A percentile compares a stretch with the other conserved stretches of the same genome.
These are phyloP conservation scores for Pseudozyma sp. DNA, from an alignment of 1,284 basidiomycete species.

Conservation along the genomic window DNA sequence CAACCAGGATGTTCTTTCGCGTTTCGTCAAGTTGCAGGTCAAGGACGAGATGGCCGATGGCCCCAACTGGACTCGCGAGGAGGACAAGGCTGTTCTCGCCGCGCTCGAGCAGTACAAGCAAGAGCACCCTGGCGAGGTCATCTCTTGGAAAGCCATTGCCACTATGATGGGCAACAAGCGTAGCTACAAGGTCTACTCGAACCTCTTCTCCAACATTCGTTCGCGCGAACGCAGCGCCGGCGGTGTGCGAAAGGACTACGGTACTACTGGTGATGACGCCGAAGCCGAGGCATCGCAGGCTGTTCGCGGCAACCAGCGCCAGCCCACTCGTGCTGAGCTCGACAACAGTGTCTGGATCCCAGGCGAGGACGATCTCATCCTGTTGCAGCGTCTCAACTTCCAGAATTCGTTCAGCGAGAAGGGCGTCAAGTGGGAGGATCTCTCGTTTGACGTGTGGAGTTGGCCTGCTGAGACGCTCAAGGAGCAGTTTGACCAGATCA, in stretches of 20 bases:
- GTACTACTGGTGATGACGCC: conserved; percentile 20
- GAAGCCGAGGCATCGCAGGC: conserved; percentile 27
- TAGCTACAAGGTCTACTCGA: conserved; percentile 53
- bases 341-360: conserved; percentile 49
- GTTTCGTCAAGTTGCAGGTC: conserved; percentile 47
- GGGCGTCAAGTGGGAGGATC: conserved; percentile 29
- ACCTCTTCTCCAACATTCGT: conserved; percentile 42
- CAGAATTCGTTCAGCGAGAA: conserved; percentile 25
- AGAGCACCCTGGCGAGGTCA: conserved; percentile 43
- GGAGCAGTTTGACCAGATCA: conserved; percentile 47
- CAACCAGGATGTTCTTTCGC: conserved; percentile 37
- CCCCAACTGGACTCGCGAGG: conserved; percentile 37
- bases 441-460: conserved; percentile 41
- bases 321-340: conserved; percentile 39
- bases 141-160: conserved; percentile 50
- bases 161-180: conserved; percentile 49
- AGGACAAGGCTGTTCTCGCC: conserved; percentile 48
- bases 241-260: conserved; percentile 30
- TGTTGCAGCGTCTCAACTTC: conserved; percentile 52
- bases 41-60: conserved; percentile 38
- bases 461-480: conserved; percentile 44
- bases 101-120: conserved; percentile 45
- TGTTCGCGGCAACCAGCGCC: conserved; percentile 30
- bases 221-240: conserved; percentile 33
- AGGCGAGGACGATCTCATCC: conserved; percentile 43